A percentile compares a stretch with the other conserved stretches of the same genome.
phyloP scores from a whole-genome alignment of 2,329 filamentous ascomycete genomes.

The Colletotrichum sp. region DNA sequence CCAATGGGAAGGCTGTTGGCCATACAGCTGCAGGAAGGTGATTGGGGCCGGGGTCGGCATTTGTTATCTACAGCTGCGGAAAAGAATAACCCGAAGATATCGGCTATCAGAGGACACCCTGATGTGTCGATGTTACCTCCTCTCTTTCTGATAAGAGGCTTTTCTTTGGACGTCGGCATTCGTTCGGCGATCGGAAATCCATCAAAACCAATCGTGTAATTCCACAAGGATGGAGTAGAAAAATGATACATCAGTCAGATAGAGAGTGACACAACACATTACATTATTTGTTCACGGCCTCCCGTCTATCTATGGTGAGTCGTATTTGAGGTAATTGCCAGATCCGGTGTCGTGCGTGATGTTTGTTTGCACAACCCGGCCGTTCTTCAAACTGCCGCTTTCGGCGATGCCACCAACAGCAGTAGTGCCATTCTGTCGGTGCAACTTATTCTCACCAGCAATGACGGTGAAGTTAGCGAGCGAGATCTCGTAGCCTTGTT shows the following conservation, averaged over 20 bases:
- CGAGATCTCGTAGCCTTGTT: conserved; percentile 69
- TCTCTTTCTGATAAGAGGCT: neutral
- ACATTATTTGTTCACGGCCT: neutral
- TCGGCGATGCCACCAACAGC: conserved; percentile 50
- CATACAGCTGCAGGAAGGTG: conserved; percentile 7
- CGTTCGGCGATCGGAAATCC: neutral
- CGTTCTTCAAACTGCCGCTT: conserved; percentile 60
- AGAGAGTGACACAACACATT: neutral
- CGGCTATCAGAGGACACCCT: neutral
- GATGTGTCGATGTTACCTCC: neutral
- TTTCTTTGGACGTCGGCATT: neutral
- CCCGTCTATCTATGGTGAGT: neutral
- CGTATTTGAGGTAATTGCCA: conserved; percentile 5
- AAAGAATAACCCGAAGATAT: conserved; percentile 5
- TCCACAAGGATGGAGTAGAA: neutral
- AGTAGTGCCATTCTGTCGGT: conserved; percentile 31
- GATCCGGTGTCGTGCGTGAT: conserved; percentile 45
- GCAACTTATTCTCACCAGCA: conserved; percentile 63
- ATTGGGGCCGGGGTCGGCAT: neutral
- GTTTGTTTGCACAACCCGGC: conserved; percentile 50
- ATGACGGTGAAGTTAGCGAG: conserved; percentile 74
- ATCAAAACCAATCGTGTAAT: neutral
- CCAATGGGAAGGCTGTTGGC: neutral
- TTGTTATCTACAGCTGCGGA: conserved; percentile 9
- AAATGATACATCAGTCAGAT: accelerated